Conservation (phyloP, 352 stramenopile species). For the Globisporangium rhizosaccharum region DNA sequence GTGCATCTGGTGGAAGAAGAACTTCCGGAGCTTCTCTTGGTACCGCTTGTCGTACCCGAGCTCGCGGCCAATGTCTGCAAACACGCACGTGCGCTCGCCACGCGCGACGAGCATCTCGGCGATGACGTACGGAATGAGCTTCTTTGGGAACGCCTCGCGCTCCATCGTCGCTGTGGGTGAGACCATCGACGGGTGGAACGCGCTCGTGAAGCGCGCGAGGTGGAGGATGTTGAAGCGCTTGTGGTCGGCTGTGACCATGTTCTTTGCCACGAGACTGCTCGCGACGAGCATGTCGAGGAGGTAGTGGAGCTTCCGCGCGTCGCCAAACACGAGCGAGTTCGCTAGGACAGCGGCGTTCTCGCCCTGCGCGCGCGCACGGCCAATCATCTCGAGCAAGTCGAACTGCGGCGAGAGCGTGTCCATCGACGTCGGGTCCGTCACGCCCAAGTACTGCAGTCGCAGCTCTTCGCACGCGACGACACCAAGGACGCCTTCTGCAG, state of each 20-base stretch:
- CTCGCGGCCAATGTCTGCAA: constrained; percentile 82
- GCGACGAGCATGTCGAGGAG: constrained; percentile 74
- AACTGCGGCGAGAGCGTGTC: constrained; percentile 67
- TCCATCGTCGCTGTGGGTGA: constrained; percentile 47
- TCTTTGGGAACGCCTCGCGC: constrained; percentile 54
- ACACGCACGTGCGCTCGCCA: constrained; percentile 66
- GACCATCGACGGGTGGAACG: constrained; percentile 70
- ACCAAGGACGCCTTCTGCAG: constrained; percentile 43
- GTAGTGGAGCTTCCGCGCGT: constrained; percentile 76
- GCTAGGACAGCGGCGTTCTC: constrained; percentile 58
- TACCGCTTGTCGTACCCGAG: constrained; percentile 70
- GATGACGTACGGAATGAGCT: constrained; percentile 52
- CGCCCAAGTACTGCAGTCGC: constrained; percentile 62
- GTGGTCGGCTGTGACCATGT: constrained; percentile 64
- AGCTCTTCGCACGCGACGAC: constrained; percentile 66
- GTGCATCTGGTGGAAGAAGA: constrained; percentile 75
- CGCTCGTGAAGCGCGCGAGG: constrained; percentile 49
- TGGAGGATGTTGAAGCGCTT: constrained; percentile 82
- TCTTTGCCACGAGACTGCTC: constrained; percentile 58
- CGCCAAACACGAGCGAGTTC: constrained; percentile 52
- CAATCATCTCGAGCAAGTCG: constrained; percentile 77
- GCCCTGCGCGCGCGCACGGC: constrained; percentile 43
- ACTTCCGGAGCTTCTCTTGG: constrained; percentile 78
- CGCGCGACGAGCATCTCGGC: constrained; percentile 56
- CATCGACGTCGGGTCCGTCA: constrained; percentile 42